Evolutionary conservation across 306 rosid species (phyloP), one percentile per base, ranked within the genome.

Genomic region (Citrullus mucosospermus): DNA sequence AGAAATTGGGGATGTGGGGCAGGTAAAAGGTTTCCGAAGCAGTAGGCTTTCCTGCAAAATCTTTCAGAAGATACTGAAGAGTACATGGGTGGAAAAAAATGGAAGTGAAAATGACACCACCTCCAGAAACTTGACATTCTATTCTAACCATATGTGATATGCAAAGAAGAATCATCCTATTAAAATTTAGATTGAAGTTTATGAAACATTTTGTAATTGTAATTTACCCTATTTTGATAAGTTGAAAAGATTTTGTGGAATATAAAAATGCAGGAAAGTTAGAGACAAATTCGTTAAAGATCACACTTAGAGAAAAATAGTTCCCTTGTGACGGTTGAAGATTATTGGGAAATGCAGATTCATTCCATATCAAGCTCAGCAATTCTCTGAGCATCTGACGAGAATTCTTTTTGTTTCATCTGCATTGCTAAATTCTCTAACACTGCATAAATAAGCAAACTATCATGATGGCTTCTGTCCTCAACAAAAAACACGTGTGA

Each of bases 381-480:
- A 18, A 7, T 17, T 8, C 20, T 63, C 70, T 34, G 44, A 18
- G n/a, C 77, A 56, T 28, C 14, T 16, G 76, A 54, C 6, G 5
- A 51, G 77, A 50, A 51, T 62, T 60, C 25, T 80, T 84, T 82
- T 71, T 69, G 78, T 77, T 84, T 89, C 51, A 78, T 81, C 80
- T 82, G 86, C 84, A 80, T 81, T 54, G 71, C 43, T 73, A 91
- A 82, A 83, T 78, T 71, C 70, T 80, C 82, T 78, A 89, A 62
- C 82, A 84, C 79, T 76, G 68, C 84, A 83, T 81, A 88, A 36
- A 89, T 73, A 73, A n/a, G 73, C 80, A 77, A 80, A 81, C 82
- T 80, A 76, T 86, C 88, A 68, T 83, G 87, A 78, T 86, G 92
- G 84, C 73, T 80, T 77, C 93, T 78, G 81, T 86, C 88, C 79